Evolutionary conservation across 108 stramenopile species (phyloP).

Genomic region (Cyclostephanos invisitatus): DNA sequence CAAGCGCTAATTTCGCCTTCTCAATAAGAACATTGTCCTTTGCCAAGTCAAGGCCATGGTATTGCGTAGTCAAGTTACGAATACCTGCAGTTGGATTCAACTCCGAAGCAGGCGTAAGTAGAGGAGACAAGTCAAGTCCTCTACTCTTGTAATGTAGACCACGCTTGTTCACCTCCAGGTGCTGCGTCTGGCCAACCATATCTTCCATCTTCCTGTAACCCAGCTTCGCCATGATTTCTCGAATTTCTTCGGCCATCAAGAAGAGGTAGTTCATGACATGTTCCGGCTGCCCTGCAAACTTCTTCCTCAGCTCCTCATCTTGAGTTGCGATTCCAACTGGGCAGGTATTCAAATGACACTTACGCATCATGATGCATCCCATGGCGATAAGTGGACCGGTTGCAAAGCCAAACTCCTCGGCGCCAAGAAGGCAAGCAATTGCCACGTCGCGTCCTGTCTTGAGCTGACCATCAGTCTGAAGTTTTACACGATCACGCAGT

Average conservation of each 20-base stretch:
- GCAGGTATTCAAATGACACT: conserved; percentile 97
- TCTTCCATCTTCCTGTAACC: conserved; percentile 95
- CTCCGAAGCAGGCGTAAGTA: conserved; percentile 91
- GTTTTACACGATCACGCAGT: conserved; percentile 86
- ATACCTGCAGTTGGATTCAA: conserved; percentile 88
- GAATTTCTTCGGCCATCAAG: conserved; percentile 93
- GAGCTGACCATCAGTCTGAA: conserved; percentile 95
- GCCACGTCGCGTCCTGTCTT: conserved; percentile 94
- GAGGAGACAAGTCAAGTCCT: conserved; percentile 91
- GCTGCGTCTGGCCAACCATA: conserved; percentile 95
- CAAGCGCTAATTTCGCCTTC: conserved; percentile 79
- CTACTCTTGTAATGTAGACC: conserved; percentile 96
- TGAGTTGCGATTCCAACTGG: conserved; percentile 97
- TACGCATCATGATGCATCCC: conserved; percentile 98
- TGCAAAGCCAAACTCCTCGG: conserved; percentile 93
- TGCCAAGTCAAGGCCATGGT: conserved; percentile 85
- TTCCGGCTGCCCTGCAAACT: conserved; percentile 96
- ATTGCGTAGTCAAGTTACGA: conserved; percentile 76
- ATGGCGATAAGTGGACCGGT: conserved; percentile 93
- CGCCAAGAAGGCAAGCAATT: conserved; percentile 91
- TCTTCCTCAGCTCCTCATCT: conserved; percentile 93
- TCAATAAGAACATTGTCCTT: conserved; percentile 88
- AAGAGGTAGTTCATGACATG: conserved; percentile 98
- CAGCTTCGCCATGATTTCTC: conserved; percentile 94
- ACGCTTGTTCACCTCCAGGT: conserved; percentile 85